Percentiles rank a stretch among this genome's conserved stretches.
These are phyloP conservation scores for Phlyctochytrium bullatum DNA, from an alignment of 192 early-diverging fungal species.

Conservation along the genomic window DNA sequence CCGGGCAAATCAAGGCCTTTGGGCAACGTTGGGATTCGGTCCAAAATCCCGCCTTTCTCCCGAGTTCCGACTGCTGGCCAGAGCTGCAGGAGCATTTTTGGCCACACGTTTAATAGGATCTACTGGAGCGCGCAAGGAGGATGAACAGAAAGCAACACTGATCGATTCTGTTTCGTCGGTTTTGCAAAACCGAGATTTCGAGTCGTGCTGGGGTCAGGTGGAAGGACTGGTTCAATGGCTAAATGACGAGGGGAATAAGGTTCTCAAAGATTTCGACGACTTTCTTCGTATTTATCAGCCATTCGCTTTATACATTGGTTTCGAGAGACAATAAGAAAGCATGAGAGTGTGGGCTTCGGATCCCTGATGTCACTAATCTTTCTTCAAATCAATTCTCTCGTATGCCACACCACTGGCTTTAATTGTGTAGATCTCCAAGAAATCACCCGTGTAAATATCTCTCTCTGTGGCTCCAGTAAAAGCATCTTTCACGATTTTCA, in stretches of 20 bases:
- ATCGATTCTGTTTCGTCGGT: background rate
- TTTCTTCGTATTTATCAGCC: too few species aligned
- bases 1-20: slow-evolving; percentile 29
- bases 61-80: slow-evolving; percentile 20
- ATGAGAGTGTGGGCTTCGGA: background rate
- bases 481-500: slow-evolving; percentile 87
- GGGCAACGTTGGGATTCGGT: slow-evolving; percentile 34
- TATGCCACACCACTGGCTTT: slow-evolving; percentile 72
- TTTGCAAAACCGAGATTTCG: slow-evolving; percentile 1
- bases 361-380: slow-evolving; percentile 82
- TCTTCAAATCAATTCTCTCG: slow-evolving; percentile 78
- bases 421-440: slow-evolving; percentile 88
- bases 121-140: background rate
- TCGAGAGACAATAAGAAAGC: background rate
- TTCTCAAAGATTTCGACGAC: background rate
- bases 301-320: background rate
- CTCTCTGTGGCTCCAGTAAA: slow-evolving; percentile 97
- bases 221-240: background rate
- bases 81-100: slow-evolving; percentile 15
- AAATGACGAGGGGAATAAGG: background rate
- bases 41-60: slow-evolving; percentile 16
- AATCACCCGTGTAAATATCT: slow-evolving; percentile 98
- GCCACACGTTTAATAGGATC: slow-evolving; percentile 8
- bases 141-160: slow-evolving; percentile 3
- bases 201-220: background rate